Evolutionary conservation across 2,329 filamentous ascomycete genomes (phyloP).

Genomic region (Colletotrichum phormii): DNA sequence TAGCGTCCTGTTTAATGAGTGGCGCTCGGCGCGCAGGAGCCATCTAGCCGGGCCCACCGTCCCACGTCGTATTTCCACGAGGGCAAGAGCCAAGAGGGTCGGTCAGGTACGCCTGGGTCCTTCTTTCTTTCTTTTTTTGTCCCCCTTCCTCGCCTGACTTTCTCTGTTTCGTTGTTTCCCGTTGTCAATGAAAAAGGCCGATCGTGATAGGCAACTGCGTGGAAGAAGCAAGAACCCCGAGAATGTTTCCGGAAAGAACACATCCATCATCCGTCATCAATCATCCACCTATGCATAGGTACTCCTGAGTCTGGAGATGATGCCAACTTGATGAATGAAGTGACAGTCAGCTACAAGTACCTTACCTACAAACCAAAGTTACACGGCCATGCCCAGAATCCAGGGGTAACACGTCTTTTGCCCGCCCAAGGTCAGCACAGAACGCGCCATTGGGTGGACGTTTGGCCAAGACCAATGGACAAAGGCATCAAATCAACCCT

Average conservation of each 20-base stretch:
- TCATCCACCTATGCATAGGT: too few species aligned
- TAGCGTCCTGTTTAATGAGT: constrained; percentile 19
- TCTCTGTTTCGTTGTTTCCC: not conserved
- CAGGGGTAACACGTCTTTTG: not conserved
- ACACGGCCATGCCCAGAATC: not conserved
- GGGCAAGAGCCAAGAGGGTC: not conserved
- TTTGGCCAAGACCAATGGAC: constrained; percentile 26
- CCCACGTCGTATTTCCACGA: not conserved
- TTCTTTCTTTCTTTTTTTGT: not conserved
- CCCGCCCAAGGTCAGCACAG: not conserved
- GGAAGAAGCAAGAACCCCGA: not conserved
- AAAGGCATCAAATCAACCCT: constrained; percentile 14
- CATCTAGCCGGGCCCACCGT: not conserved
- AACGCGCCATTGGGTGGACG: not conserved
- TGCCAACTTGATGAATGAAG: not conserved
- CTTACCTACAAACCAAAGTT: not conserved
- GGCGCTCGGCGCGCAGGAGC: not conserved
- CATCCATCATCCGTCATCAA: not conserved
- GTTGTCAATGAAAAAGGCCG: not conserved
- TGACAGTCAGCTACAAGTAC: not conserved
- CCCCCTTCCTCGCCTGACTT: not conserved
- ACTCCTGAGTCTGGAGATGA: too few species aligned
- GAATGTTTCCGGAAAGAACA: not conserved
- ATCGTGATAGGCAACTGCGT: not conserved
- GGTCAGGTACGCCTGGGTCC: not conserved